Percentiles rank a stretch among this genome's conserved stretches.
Evolutionary conservation across 768 basidiomycete genomes (phyloP).

Genomic region (Mycena vitilis): DNA sequence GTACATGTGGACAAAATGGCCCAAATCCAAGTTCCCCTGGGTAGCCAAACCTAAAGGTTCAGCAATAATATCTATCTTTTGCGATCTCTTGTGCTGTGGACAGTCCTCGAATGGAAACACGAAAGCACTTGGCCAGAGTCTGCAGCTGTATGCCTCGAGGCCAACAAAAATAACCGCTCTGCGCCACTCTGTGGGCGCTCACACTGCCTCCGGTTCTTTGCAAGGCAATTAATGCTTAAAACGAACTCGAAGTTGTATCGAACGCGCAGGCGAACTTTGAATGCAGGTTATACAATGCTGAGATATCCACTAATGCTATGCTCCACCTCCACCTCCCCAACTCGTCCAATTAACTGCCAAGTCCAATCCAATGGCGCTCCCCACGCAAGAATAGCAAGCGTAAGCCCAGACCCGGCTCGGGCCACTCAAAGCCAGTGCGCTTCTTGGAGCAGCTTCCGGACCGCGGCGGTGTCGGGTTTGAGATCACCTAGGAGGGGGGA

Average conservation of each 20-base stretch:
- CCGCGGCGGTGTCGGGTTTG: conserved; percentile 65
- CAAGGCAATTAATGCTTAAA: not conserved
- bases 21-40: too few relatives aligned
- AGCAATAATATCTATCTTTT: too few relatives aligned
- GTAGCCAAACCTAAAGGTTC: too few relatives aligned
- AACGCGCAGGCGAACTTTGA: not conserved
- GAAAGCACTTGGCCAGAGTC: not conserved
- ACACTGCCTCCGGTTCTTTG: too few relatives aligned
- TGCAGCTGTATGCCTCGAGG: not conserved
- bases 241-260: not conserved
- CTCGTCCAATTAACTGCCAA: not conserved
- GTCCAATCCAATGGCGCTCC: not conserved
- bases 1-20: too few relatives aligned
- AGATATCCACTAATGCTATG: not conserved
- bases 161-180: not conserved
- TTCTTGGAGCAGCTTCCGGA: conserved; percentile 59
- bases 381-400: not conserved
- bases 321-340: too few relatives aligned
- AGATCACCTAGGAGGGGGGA: conserved; percentile 75
- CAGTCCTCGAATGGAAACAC: not conserved
- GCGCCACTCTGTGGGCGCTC: conserved; percentile 1
- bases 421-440: conserved; percentile 59
- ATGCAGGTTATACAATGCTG: not conserved
- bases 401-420: not conserved
- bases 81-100: not conserved